Base-by-base conservation (phyloP, 768 basidiomycete genomes). In the Naganishia kalamii region DNA sequence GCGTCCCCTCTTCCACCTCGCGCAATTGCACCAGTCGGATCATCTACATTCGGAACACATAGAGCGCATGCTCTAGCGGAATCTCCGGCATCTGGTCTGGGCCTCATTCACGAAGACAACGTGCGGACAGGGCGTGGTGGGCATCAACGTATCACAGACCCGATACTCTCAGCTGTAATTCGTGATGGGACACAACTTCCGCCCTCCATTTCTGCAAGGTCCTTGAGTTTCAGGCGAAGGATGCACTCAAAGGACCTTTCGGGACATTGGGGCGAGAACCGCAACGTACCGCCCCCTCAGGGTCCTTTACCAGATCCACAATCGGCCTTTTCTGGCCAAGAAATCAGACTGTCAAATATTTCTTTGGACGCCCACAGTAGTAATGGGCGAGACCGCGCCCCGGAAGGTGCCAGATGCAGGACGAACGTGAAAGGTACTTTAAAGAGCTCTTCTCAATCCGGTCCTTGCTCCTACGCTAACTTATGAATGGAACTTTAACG, bases 171-270 rank as follows among this genome's bases (percentile, higher is more conserved):
- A n/a, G n/a, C n/a, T n/a, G n/a, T n/a, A n/a, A n/a, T n/a, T n/a
- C n/a, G n/a, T 40, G 5, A 44, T n/a, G 43, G 13, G 43, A 6
- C 43, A 5, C 43, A n/a, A 10, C 6, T 11, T n/a, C 12, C 6
- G 5, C 21, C 43, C 7, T 44, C 43, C 43, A 44, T 15, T 44
- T n/a, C 43, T 11, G 5, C 52, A 27, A 37, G 54, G 37, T 57
- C 54, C 1, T 37, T 35, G 23, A 57, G 54, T 35, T 23, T 37
- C 13, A 57, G 54, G 13, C 32, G 54, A 41, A 57, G 37, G 32
- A 57, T 37, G 54, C 54, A 57, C 23, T 37, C 33, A 57, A 57
- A 35, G 54, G 54, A 57, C 35, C 35, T 57, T 40, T 13, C 35
- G 11, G 54, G 37, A 2, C 54, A 21, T 25, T 57, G 54, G 54